These are phyloP conservation scores for Aspergillus campestris DNA, from an alignment of 495 filamentous ascomycete genomes.

Conservation along the genomic window DNA sequence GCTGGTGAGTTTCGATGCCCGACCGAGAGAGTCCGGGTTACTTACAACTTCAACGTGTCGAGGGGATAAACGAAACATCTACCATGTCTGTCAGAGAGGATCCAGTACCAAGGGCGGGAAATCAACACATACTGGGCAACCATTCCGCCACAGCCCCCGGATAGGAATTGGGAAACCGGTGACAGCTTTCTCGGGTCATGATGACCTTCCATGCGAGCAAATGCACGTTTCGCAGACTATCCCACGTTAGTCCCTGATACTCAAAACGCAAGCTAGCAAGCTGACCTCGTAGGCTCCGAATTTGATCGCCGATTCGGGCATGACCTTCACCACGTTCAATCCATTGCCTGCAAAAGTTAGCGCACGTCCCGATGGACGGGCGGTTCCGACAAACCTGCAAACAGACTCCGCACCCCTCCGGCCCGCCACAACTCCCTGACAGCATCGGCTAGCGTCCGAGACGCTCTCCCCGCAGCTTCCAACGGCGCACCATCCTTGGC, in stretches of 20 bases:
- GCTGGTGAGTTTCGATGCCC: conserved; percentile 11
- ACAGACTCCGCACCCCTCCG: conserved; percentile 86
- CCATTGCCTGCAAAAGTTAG: conserved; percentile 71
- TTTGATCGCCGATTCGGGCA: conserved; percentile 95
- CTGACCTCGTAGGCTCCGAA: conserved; percentile 87
- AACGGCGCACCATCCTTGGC: conserved; percentile 64
- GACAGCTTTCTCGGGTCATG: conserved; percentile 69
- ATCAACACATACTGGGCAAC: conserved; percentile 65
- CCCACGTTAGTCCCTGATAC: conserved; percentile 8
- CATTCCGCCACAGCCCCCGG: conserved; percentile 85
- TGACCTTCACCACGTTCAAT: conserved; percentile 92
- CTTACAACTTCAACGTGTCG: conserved; percentile 93
- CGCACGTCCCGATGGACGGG: background rate
- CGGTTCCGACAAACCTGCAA: conserved; percentile 62
- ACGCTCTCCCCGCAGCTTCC: conserved; percentile 55
- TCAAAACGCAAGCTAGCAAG: conserved; percentile 1
- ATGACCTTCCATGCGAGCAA: conserved; percentile 84
- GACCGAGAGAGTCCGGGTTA: background rate
- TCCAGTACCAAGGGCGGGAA: background rate
- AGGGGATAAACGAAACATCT: conserved; percentile 92
- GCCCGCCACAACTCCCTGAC: conserved; percentile 68
- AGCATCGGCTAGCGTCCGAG: conserved; percentile 62
- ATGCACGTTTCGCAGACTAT: conserved; percentile 77
- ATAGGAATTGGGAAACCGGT: conserved; percentile 78
- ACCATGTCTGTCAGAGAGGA: background rate